Evolutionary conservation across 2,329 filamentous ascomycete species (phyloP), one percentile per base, ranked within the genome.

Genomic region (Amesomyces nigricolor): DNA sequence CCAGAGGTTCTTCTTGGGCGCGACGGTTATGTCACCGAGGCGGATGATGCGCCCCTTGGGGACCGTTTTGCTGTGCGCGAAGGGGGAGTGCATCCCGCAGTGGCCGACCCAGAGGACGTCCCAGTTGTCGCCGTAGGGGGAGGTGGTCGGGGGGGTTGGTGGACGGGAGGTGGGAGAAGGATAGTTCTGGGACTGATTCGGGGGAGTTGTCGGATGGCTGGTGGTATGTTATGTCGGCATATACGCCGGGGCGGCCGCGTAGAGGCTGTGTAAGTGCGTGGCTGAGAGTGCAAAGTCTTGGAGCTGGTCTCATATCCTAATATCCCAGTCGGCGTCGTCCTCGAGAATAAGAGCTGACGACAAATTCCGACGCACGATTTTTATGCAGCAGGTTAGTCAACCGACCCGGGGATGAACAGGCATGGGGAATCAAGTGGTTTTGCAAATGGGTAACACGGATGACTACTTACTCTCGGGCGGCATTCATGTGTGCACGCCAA

Each of bases 61-160:
- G 64, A 52, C n/a, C 1, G 67, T 58, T 0, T 44, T 39, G 29
- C 56, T 17, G 32, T 56, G 13, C 2, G 30, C 7, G 44, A 64
- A 64, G 40, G 65, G 63, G 55, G 69, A 69, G 16, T 58, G 62
- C 56, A 64, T 63, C 17, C 71, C 71, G 59, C 76, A 78, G 53
- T 74, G 72, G 22, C 76, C 76, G 8, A 79, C 64, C 75, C 75
- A 78, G 19, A 78, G 68, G 39, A 79, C 59, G 59, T 79, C 77
- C 76, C 75, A 79, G 55, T 74, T 66, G 53, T 72, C 71, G n/a
- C 76, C 76, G 59, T 78, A 79, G 0, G 76, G 75, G 4, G 72
- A 72, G 29, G n/a, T 38, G 11, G 13, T 54, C 3, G 65, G 58
- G 3, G 56, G 30, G 1, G n/a, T 19, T 19, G 4, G 63, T 66